Evolutionary conservation across 179 eudicot genomes (phyloP), one percentile per base, ranked within the genome.

Genomic region (Monotropa hypopitys): DNA sequence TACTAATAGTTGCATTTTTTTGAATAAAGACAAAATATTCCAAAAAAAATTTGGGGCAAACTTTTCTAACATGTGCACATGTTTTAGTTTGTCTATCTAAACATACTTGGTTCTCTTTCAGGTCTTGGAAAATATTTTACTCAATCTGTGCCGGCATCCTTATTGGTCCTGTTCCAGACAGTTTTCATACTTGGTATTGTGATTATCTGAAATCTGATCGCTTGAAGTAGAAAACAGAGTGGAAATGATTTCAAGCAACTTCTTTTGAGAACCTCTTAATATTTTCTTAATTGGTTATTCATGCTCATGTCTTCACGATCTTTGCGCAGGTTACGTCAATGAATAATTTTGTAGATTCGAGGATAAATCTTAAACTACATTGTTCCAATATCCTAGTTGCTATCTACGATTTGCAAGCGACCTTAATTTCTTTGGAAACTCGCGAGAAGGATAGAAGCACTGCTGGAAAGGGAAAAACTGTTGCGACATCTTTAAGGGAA

Each of bases 101-200:
- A 38, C 5, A 38, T 38, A 38, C 40, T 38, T 38, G 3, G 43
- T 62, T 68, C 32, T 78, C 67, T 21, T 50, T 80, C 81, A 95
- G 99, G 89, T 86, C 53, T 72, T 78, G 78, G 92, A 86, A 78
- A 74, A 28, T 61, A 76, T 91, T 73, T 79, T 95, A 76, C 80
- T 47, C 20, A 80, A 80, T 80, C 96, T 95, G 30, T 91, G 98
- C 80, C 91, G 81, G 77, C 89, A 90, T 81, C 91, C 90, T 77
- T 85, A 84, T 83, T 89, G 91, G 92, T 84, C 93, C 73, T 91
- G 96, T 45, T 78, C 76, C 38, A 62, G 67, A 75, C 89, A 85
- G 85, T 87, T 93, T 72, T 83, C 81, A 28, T 81, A 85, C 71
- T 81, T 93, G 99, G 98, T 95, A 95, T 56, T 70, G 20, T 66